These are phyloP conservation scores for Solanum dulcamara DNA, from an alignment of 257 asterid genomes.

Conservation along the genomic window DNA sequence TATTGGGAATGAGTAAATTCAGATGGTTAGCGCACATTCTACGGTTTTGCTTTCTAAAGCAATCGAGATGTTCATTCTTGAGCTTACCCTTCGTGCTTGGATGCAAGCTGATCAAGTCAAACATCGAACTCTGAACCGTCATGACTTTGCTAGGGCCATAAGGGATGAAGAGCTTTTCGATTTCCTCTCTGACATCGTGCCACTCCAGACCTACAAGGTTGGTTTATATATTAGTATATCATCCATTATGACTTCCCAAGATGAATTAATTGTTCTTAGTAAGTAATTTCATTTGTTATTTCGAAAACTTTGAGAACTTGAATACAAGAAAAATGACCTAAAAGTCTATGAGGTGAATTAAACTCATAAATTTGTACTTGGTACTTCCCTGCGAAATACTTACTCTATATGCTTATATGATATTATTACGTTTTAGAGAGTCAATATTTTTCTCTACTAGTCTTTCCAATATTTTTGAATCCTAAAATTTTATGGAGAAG, in stretches of 20 bases:
- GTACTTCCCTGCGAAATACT: no score
- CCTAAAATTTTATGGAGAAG: no score
- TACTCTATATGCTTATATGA: no score
- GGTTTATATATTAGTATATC: neutral
- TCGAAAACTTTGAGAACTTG: neutral
- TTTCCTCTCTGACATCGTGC: constrained; percentile 17
- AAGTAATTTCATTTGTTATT: neutral
- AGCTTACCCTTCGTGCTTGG: constrained; percentile 30
- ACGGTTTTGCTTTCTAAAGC: constrained; percentile 25
- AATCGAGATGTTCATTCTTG: constrained; percentile 23
- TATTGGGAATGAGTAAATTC: neutral
- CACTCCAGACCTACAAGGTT: constrained; percentile 15
- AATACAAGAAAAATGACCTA: neutral
- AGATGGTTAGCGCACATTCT: constrained; percentile 36
- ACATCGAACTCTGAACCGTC: constrained; percentile 13
- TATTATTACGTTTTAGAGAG: no score
- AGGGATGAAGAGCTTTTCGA: neutral
- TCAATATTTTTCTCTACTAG: no score
- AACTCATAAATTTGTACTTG: no score
- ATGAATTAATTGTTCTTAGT: neutral
- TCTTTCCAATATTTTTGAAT: no score
- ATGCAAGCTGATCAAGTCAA: constrained; percentile 7
- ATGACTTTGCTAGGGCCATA: constrained; percentile 26
- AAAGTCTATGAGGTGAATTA: no score
- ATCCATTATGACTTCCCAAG: neutral